These are phyloP conservation scores for Hydnum rufescens DNA, from an alignment of 768 basidiomycete species.

Conservation along the genomic window DNA sequence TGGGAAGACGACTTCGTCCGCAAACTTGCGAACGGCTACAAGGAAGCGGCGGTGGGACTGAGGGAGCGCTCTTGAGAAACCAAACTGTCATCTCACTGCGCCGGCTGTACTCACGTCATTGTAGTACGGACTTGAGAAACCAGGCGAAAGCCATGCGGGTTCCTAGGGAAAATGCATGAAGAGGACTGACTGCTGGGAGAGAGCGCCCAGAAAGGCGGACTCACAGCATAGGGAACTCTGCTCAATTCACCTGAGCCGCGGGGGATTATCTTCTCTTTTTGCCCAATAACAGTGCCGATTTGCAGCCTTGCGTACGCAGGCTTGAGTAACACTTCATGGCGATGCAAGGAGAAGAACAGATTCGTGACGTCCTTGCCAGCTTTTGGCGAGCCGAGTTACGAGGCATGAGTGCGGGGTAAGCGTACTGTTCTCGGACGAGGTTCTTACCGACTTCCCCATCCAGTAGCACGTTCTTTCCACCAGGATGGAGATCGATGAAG, in stretches of 20 bases:
- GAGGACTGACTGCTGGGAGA: not conserved
- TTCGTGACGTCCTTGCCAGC: slow-evolving; percentile 80
- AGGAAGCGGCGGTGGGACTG: slow-evolving; percentile 46
- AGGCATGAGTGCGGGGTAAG: no score
- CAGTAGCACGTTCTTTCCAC: slow-evolving; percentile 56
- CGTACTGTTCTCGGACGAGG: no score
- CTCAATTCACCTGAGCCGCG: slow-evolving; percentile 41
- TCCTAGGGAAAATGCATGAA: slow-evolving; percentile 32
- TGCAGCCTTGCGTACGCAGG: slow-evolving; percentile 55
- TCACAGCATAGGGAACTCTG: slow-evolving; percentile 36
- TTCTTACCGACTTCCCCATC: slow-evolving; percentile 47
- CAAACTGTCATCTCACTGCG: no score
- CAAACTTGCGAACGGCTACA: slow-evolving; percentile 37
- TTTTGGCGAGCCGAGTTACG: no score
- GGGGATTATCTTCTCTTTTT: slow-evolving; percentile 32
- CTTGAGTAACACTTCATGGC: slow-evolving; percentile 58
- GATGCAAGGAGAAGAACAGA: slow-evolving; percentile 75
- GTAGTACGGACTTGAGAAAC: slow-evolving; percentile 61
- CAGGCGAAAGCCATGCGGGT: slow-evolving; percentile 56
- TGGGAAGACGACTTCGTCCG: slow-evolving; percentile 24
- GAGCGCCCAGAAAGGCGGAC: not conserved
- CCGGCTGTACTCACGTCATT: slow-evolving; percentile 43
- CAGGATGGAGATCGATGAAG: slow-evolving; percentile 70
- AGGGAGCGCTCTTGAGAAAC: no score
- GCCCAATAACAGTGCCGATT: slow-evolving; percentile 52